Evolutionary conservation across 805 yeast species (phyloP).

Genomic region (Lipomyces kockii): DNA sequence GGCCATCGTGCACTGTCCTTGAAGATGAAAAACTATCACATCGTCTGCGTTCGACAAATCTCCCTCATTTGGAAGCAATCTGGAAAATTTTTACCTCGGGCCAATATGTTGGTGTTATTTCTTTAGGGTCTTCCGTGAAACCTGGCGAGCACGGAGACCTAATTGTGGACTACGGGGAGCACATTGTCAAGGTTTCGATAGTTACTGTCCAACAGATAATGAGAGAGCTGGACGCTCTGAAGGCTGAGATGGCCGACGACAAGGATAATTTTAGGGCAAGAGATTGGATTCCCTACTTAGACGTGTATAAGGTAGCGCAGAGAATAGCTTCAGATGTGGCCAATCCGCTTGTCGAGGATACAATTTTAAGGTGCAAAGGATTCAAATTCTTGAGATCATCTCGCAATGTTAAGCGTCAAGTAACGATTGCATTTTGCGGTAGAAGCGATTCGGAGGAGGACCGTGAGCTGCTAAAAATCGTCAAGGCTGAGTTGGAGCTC

Average conservation of each 20-base stretch:
- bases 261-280: neutral
- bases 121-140: conserved; percentile 19
- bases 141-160: conserved; percentile 20
- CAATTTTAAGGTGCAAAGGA: neutral
- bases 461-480: neutral
- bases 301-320: conserved; percentile 6
- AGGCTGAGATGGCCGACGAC: conserved; percentile 13
- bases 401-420: neutral
- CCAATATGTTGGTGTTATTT: conserved; percentile 9
- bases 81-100: conserved; percentile 17
- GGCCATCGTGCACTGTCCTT: neutral
- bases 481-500: conserved; percentile 1
- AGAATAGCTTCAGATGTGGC: conserved; percentile 3
- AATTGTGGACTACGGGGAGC: conserved; percentile 15
- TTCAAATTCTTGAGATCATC: conserved; percentile 6
- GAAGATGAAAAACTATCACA: neutral
- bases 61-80: conserved; percentile 24
- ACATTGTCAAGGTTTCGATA: conserved; percentile 13
- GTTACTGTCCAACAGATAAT: conserved; percentile 9
- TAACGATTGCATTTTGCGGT: conserved; percentile 9
- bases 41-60: conserved; percentile 24
- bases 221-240: conserved; percentile 13
- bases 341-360: conserved; percentile 1
- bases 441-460: conserved; percentile 1
- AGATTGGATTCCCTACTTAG: neutral